Conservation (phyloP, 208 protist species). For the Crithidia brevicula region DNA sequence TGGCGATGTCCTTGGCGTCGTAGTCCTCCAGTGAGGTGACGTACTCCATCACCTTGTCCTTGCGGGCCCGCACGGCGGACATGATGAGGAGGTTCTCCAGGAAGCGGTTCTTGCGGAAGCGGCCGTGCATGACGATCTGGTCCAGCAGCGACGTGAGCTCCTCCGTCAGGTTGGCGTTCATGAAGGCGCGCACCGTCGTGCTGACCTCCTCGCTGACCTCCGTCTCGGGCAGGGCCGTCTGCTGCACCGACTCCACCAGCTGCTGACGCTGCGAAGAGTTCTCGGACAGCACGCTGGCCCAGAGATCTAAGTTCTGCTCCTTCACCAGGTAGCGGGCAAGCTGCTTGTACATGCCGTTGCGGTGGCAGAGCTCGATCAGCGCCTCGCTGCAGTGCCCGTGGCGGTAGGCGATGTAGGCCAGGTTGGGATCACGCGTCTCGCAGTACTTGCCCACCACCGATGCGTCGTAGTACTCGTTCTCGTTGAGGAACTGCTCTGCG, state of each 20-base stretch:
- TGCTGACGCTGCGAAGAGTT: constrained; percentile 91
- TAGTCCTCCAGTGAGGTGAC: constrained; percentile 99
- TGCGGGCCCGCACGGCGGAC: constrained; percentile 98
- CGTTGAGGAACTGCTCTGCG: constrained; percentile 96
- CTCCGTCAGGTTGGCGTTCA: constrained; percentile 98
- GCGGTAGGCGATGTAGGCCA: constrained; percentile 98
- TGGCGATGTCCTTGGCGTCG: constrained; percentile 98
- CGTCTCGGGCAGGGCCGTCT: constrained; percentile 98
- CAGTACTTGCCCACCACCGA: constrained; percentile 98
- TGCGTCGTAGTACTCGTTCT: constrained; percentile 98
- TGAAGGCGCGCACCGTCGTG: constrained; percentile 99
- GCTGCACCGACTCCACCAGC: constrained; percentile 99
- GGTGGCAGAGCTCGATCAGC: constrained; percentile 97
- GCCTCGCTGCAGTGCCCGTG: constrained; percentile 97
- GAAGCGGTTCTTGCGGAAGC: constrained; percentile 98
- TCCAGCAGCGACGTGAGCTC: constrained; percentile 99
- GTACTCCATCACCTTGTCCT: constrained; percentile 98
- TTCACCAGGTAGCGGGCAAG: constrained; percentile 98
- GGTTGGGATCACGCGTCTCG: constrained; percentile 98
- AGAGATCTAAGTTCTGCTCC: constrained; percentile 97
- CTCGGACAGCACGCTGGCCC: constrained; percentile 95
- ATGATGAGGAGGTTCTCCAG: constrained; percentile 99
- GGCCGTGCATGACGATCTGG: constrained; percentile 99
- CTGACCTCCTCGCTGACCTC: constrained; percentile 98
- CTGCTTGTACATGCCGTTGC: constrained; percentile 98